Evolutionary conservation across 768 basidiomycete species (phyloP).

Genomic region (Leccinum boreale): DNA sequence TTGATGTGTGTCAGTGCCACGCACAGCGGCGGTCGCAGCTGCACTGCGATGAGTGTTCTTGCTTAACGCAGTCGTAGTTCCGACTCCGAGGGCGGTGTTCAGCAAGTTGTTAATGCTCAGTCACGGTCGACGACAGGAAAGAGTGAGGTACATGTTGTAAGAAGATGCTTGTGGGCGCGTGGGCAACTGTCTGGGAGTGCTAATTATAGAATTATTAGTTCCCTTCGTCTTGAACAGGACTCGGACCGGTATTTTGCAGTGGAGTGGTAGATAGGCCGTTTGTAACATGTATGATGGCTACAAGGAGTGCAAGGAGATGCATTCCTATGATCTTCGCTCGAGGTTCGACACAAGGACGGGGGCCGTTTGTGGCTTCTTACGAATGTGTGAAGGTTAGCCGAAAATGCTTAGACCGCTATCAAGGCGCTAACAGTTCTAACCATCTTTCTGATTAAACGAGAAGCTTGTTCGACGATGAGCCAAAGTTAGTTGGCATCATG

Average conservation of each 20-base stretch:
- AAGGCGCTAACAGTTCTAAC: neutral
- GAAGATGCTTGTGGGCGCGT: neutral
- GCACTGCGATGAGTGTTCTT: neutral
- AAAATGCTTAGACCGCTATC: too few species aligned
- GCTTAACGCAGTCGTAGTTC: too few species aligned
- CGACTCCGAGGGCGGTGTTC: neutral
- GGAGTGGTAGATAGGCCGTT: neutral
- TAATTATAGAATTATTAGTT: conserved; percentile 6
- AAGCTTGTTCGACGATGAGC: neutral
- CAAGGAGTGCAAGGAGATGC: neutral
- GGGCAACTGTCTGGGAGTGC: neutral
- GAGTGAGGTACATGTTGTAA: neutral
- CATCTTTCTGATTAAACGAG: neutral
- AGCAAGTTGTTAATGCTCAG: too few species aligned
- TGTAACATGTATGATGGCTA: neutral
- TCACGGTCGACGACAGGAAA: neutral
- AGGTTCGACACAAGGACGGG: neutral
- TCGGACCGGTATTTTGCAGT: neutral
- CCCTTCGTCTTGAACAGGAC: neutral
- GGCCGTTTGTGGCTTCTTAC: neutral
- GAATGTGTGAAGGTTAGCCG: neutral
- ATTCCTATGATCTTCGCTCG: neutral
- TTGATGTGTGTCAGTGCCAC: neutral
- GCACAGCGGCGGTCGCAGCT: neutral
- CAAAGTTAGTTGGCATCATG: neutral